Base-by-base conservation (phyloP, 352 stramenopile genomes). In the Phytophthora foliorum region DNA sequence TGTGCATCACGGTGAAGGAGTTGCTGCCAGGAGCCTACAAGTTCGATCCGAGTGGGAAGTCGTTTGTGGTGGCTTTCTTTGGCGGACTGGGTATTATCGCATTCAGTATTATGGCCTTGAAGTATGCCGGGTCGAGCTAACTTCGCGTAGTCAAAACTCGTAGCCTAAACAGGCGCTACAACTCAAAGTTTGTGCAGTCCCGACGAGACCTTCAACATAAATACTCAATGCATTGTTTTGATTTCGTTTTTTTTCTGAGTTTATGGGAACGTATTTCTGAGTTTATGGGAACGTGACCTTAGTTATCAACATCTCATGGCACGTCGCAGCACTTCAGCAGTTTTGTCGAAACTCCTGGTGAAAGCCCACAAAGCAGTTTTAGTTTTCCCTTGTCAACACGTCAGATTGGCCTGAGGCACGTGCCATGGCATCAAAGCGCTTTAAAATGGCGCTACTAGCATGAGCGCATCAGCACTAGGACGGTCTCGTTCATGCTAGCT, bases 1-100 rank as follows among this genome's bases (percentile, higher is more conserved):
- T 98, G 6, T 88, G 89, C 49, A 98, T 98, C 69, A 90, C 85
- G 22, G 68, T 93, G 57, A 90, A 94, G 60, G 95, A 98, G 69
- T 75, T 98, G 21, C 65, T 98, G 21, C 21, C 29, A 8, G 51
- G 51, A 25, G 51, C 51, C 8, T 91, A 98, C 83, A 81, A 81
- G 56, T 98, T 98, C 63, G 91, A 97, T 63, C 86, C 88, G 7
- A 80, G 87, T 32, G 90, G 95, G 67, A 96, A 88, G 49, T 78
- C 90, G 60, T 95, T 97, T 24, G 96, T 95, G 25, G 59, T 86
- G 24, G 82, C 88, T 22, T 89, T 98, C 61, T 90, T 97, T 69
- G 82, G 75, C 34, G 95, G 95, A 38, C 86, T 98, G 72, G 67
- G 63, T 7, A 77, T 98, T 54, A 98, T 98, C 57, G 90, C 93